Evolutionary conservation across 345 rosid genomes (phyloP), one percentile per base, ranked within the genome.

Genomic region (Euclidium syriacum): DNA sequence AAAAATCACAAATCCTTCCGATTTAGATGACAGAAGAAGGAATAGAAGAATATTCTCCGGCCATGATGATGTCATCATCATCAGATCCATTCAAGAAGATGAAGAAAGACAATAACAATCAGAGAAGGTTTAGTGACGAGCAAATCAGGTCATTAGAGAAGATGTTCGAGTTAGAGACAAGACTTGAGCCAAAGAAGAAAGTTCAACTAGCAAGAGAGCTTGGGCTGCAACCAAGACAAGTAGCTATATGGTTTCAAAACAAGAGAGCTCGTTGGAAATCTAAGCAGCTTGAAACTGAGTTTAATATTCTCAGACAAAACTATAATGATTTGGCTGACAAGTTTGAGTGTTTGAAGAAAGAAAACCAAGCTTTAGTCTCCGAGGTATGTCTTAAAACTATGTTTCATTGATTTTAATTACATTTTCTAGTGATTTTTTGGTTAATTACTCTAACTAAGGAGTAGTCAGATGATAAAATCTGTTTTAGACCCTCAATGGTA

Each of bases 231-330:
- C 97, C 92, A 0, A 70, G 95, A 5, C 97, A 90, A 79, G 97
- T 90, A 3, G 92, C 95, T 0, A 87, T 90, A 26, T 90, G 95
- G 97, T 90, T 87, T 55, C 95, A 90, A 74, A 90, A 90, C 69
- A 83, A 85, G 79, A 74, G 97, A 53, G 97, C 92, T 42, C 72
- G 95, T 55, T 87, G 86, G 84, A 90, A 85, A 75, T 80, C 92
- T 0, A 90, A 90, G 88, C 92, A 83, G 71, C 81, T 90, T 0
- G 95, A 90, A 68, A 47, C 72, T 43, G 92, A 90, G 41, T 90
- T 67, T 62, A 72, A 52, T 68, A 24, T 80, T 18, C 77, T 90
- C 10, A 74, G 70, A 60, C 73, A 82, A 59, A 75, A 75, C 77
- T 87, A 83, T 66, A 67, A 75, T 24, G 73, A 49, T 47, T 64